Conservation (phyloP, 441 rosid genomes). For the Eutrema salsugineum region DNA sequence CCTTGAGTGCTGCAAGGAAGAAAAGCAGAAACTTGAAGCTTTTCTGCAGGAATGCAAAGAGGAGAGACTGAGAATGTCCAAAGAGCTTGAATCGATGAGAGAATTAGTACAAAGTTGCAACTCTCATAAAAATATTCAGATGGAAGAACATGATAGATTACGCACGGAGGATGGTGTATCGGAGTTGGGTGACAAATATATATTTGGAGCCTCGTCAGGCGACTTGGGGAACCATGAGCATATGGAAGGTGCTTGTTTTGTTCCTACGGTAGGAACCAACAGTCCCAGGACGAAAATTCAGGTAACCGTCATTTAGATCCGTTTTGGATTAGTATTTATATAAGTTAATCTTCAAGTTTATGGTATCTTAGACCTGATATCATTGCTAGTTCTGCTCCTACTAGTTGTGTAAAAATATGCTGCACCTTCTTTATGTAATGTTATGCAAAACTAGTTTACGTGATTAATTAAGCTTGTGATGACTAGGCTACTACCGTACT, state of each 20-base stretch:
- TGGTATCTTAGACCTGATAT: conserved; percentile 5
- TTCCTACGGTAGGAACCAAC: conserved; percentile 8
- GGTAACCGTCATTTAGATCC: conserved; percentile 11
- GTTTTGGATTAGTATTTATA: background rate
- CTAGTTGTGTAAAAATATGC: background rate
- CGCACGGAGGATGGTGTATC: conserved; percentile 27
- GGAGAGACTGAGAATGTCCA: conserved; percentile 54
- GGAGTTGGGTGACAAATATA: conserved; percentile 23
- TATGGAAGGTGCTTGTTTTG: conserved; percentile 28
- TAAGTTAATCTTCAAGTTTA: background rate
- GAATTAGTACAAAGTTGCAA: conserved; percentile 44
- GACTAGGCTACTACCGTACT: background rate
- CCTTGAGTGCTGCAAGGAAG: conserved; percentile 98
- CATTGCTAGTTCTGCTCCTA: background rate
- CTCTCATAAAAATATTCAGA: conserved; percentile 24
- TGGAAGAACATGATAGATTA: conserved; percentile 34
- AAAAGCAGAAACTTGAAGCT: conserved; percentile 79
- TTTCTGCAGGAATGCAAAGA: conserved; percentile 57
- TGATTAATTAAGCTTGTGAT: background rate
- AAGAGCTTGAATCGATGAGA: conserved; percentile 55
- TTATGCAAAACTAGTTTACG: background rate
- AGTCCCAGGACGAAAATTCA: conserved; percentile 20
- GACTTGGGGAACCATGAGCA: conserved; percentile 24
- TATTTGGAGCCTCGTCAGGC: conserved; percentile 11
- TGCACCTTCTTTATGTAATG: background rate